Percentiles rank a stretch among this genome's conserved stretches.
Conservation (phyloP, 192 early-diverging fungal genomes). For the Gaertneriomyces sp. region DNA sequence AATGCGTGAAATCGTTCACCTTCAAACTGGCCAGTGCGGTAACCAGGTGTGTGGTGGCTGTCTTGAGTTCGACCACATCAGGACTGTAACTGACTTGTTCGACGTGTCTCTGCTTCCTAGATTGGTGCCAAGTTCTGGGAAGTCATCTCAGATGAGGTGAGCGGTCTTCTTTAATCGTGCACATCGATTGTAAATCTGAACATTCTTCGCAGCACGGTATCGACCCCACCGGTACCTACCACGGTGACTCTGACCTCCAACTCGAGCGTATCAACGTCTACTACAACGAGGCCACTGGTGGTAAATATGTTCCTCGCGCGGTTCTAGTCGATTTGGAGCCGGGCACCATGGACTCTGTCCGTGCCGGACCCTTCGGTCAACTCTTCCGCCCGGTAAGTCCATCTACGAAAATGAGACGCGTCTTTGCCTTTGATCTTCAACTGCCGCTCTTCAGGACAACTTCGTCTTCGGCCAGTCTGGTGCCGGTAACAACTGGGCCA, state of each 20-base stretch:
- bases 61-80: not conserved
- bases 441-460: slow-evolving; percentile 66
- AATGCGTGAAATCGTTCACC: slow-evolving; percentile 85
- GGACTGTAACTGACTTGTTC: not conserved
- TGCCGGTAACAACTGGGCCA: slow-evolving; percentile 99
- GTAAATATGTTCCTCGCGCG: slow-evolving; percentile 69
- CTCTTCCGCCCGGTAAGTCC: slow-evolving; percentile 80
- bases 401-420: slow-evolving; percentile 20
- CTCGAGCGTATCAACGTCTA: slow-evolving; percentile 98
- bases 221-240: slow-evolving; percentile 74
- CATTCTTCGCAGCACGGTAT: slow-evolving; percentile 66
- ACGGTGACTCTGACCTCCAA: slow-evolving; percentile 82
- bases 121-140: slow-evolving; percentile 94
- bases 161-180: not conserved
- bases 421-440: not conserved
- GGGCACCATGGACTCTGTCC: slow-evolving; percentile 88
- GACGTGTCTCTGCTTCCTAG: slow-evolving; percentile 16
- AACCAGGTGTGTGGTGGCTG: slow-evolving; percentile 67
- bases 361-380: slow-evolving; percentile 74
- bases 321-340: slow-evolving; percentile 97
- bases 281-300: slow-evolving; percentile 83
- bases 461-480: slow-evolving; percentile 92
- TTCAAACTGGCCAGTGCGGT: slow-evolving; percentile 93
- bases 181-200: not conserved
- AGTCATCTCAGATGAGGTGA: slow-evolving; percentile 74